These are phyloP conservation scores for Juglanconis oblonga DNA, from an alignment of 2,329 filamentous ascomycete species.

Conservation along the genomic window DNA sequence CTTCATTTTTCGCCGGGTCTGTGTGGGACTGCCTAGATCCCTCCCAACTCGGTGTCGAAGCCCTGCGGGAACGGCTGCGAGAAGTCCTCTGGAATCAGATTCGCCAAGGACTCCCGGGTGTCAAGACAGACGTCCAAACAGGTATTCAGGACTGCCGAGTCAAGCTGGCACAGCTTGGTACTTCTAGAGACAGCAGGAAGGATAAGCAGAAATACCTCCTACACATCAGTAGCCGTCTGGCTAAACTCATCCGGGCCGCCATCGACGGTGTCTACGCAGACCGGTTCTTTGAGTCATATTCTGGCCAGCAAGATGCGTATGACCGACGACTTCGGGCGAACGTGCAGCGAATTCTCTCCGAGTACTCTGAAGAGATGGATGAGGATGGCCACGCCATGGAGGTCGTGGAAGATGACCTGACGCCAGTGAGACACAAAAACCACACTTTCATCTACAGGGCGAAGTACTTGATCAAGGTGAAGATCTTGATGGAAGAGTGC, in stretches of 20 bases:
- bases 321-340: constrained; percentile 24
- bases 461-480: constrained; percentile 19
- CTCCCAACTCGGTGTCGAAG: constrained; percentile 42
- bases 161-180: constrained; percentile 45
- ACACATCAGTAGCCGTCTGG: constrained; percentile 13
- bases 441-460: constrained; percentile 6
- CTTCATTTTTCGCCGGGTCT: constrained; percentile 40
- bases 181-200: constrained; percentile 37
- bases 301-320: constrained; percentile 23
- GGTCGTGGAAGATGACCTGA: constrained; percentile 22
- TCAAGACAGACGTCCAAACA: constrained; percentile 41
- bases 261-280: constrained; percentile 27
- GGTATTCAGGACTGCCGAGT: constrained; percentile 32
- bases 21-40: constrained; percentile 35
- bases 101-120: constrained; percentile 38
- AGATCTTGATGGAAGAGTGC: constrained; percentile 23
- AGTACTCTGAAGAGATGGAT: constrained; percentile 24
- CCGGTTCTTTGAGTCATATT: constrained; percentile 27
- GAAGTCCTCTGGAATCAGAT: constrained; percentile 48
- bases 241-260: constrained; percentile 20
- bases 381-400: constrained; percentile 24
- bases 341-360: constrained; percentile 22
- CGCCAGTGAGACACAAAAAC: constrained; percentile 11
- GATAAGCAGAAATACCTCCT: constrained; percentile 30
- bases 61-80: constrained; percentile 48